phyloP scores from a whole-genome alignment of 2,329 filamentous ascomycete species.

The Metarhizium brunneum region DNA sequence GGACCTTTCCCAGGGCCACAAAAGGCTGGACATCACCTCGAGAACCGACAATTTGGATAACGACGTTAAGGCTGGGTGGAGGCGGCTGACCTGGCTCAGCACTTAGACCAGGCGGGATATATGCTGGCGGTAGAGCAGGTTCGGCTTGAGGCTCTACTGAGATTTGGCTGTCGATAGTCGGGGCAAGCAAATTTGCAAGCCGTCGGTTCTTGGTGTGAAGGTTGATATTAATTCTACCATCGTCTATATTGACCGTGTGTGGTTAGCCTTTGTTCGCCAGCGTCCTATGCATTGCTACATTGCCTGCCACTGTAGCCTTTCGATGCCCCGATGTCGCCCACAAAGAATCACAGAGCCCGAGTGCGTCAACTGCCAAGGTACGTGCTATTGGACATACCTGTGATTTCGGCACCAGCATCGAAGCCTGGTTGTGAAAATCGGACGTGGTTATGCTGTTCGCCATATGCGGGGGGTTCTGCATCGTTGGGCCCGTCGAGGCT shows the following conservation, averaged over 20 bases:
- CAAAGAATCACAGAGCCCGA: not conserved
- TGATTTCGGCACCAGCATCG: slow-evolving; percentile 51
- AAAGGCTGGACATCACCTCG: slow-evolving; percentile 71
- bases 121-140: slow-evolving; percentile 51
- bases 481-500: slow-evolving; percentile 31
- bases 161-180: slow-evolving; percentile 50
- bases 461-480: slow-evolving; percentile 44
- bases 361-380: not conserved
- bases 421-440: slow-evolving; percentile 54
- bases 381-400: slow-evolving; percentile 26
- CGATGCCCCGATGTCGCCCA: too few relatives aligned
- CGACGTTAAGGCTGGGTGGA: slow-evolving; percentile 55
- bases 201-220: slow-evolving; percentile 62
- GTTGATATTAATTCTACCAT: slow-evolving; percentile 72
- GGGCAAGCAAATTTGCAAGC: slow-evolving; percentile 58
- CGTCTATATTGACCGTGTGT: slow-evolving; percentile 34
- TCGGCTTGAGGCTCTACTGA: slow-evolving; percentile 36
- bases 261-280: not conserved
- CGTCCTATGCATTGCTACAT: not conserved
- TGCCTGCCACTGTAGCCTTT: not conserved
- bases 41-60: slow-evolving; percentile 67
- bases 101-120: slow-evolving; percentile 64
- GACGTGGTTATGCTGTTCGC: slow-evolving; percentile 44
- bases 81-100: slow-evolving; percentile 49
- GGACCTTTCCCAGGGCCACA: slow-evolving; percentile 55